Evolutionary conservation across 305 asterid species (phyloP).

Genomic region (Euphrasia arctica): DNA sequence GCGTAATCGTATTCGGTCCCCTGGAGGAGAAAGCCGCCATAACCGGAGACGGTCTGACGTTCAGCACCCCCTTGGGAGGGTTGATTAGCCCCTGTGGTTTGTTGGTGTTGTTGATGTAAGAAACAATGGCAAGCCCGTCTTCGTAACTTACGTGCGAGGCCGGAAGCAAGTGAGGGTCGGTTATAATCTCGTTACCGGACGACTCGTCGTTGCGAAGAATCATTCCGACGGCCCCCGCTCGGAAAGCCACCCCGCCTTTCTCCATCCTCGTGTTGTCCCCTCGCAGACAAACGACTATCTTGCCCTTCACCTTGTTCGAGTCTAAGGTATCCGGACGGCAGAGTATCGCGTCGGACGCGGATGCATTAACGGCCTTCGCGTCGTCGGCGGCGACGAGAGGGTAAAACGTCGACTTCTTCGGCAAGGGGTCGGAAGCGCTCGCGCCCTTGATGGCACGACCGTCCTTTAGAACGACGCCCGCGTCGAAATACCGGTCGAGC

Average conservation of each 20-base stretch:
- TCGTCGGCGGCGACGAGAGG: conserved; percentile 38
- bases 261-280: conserved; percentile 43
- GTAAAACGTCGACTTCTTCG: conserved; percentile 23
- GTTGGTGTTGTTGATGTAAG: conserved; percentile 42
- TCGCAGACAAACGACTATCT: conserved; percentile 63
- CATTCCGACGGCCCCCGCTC: conserved; percentile 79
- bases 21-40: conserved; percentile 67
- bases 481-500: background rate
- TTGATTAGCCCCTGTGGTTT: conserved; percentile 43
- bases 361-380: conserved; percentile 36
- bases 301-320: conserved; percentile 48
- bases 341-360: conserved; percentile 34
- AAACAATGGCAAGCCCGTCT: conserved; percentile 40
- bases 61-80: conserved; percentile 29
- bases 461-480: background rate
- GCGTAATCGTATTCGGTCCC: conserved; percentile 62
- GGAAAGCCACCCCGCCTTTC: conserved; percentile 44
- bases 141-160: conserved; percentile 54
- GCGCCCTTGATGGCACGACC: background rate
- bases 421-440: conserved; percentile 40
- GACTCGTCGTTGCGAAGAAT: conserved; percentile 45
- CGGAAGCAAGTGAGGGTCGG: conserved; percentile 60
- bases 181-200: conserved; percentile 33
- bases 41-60: conserved; percentile 47
- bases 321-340: conserved; percentile 50